A percentile compares a stretch with the other conserved stretches of the same genome.
Evolutionary conservation across 805 yeast species (phyloP).

Genomic region (Pichia kluyveri): DNA sequence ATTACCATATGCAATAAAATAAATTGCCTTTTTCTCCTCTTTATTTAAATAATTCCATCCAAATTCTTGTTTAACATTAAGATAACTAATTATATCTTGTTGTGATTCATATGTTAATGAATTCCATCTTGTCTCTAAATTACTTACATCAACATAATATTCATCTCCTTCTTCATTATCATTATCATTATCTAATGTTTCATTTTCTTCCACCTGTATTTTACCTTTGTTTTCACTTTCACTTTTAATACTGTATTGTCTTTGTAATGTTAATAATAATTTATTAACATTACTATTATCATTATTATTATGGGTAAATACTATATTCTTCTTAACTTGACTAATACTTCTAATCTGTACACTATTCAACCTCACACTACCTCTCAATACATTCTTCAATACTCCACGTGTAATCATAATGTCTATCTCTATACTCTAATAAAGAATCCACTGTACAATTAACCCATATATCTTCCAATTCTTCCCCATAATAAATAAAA

Average conservation of each 20-base stretch:
- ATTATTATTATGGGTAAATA: too few relatives aligned
- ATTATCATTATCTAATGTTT: conserved; percentile 7
- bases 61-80: conserved; percentile 29
- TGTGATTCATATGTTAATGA: conserved; percentile 26
- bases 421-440: too few relatives aligned
- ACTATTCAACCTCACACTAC: too few relatives aligned
- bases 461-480: too few relatives aligned
- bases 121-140: conserved; percentile 26
- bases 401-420: too few relatives aligned
- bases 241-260: background rate
- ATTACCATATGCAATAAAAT: conserved; percentile 49
- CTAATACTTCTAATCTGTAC: too few relatives aligned
- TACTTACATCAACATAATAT: conserved; percentile 23
- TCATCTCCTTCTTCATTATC: conserved; percentile 19
- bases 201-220: background rate
- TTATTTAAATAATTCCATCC: conserved; percentile 31
- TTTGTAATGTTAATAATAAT: background rate
- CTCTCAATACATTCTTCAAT: too few relatives aligned
- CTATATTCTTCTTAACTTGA: too few relatives aligned
- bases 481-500: too few relatives aligned
- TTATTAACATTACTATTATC: too few relatives aligned
- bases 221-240: too few relatives aligned
- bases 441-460: too few relatives aligned
- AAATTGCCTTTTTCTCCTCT: conserved; percentile 51
- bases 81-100: conserved; percentile 27